phyloP scores from a whole-genome alignment of 768 basidiomycete genomes.

The Boletus subparvulus region DNA sequence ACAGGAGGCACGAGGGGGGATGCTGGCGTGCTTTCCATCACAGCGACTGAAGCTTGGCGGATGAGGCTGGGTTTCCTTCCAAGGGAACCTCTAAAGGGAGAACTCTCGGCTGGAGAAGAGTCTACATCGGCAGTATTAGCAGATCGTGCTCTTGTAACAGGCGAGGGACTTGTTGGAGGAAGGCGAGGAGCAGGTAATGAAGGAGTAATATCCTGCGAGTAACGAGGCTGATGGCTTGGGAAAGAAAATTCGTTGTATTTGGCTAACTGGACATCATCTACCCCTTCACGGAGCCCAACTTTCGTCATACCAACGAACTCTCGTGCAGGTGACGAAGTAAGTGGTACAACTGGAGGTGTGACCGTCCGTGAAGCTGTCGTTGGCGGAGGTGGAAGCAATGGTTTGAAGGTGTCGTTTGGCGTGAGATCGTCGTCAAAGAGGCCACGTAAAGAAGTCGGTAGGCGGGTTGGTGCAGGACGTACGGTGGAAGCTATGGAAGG shows the following conservation, averaged over 20 bases:
- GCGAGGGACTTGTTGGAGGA: slow-evolving; percentile 33
- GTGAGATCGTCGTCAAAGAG: slow-evolving; percentile 69
- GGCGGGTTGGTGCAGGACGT: slow-evolving; percentile 47
- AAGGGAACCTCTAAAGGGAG: slow-evolving; percentile 11
- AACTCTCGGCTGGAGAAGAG: slow-evolving; percentile 11
- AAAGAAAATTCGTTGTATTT: slow-evolving; percentile 55
- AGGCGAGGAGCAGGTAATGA: slow-evolving; percentile 24
- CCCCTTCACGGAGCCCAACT: slow-evolving; percentile 29
- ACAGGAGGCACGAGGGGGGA: slow-evolving; percentile 43
- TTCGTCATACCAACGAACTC: slow-evolving; percentile 36
- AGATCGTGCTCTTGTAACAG: slow-evolving; percentile 36
- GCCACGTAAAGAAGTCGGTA: slow-evolving; percentile 76
- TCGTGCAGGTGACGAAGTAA: slow-evolving; percentile 37
- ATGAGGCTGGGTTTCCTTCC: slow-evolving; percentile 40
- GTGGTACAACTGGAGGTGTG: slow-evolving; percentile 25
- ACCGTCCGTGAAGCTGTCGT: slow-evolving; percentile 28
- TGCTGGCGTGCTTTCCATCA: slow-evolving; percentile 48
- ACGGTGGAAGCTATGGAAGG: slow-evolving; percentile 43
- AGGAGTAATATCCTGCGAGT: slow-evolving; percentile 51
- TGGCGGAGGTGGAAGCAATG: slow-evolving; percentile 34
- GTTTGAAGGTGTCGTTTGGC: slow-evolving; percentile 43
- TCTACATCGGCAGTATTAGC: slow-evolving; percentile 29
- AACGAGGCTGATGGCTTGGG: slow-evolving; percentile 56
- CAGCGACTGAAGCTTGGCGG: slow-evolving; percentile 53
- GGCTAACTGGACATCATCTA: slow-evolving; percentile 42